Evolutionary conservation across 495 filamentous ascomycete species (phyloP).

Genomic region (Bacidia gigantensis): DNA sequence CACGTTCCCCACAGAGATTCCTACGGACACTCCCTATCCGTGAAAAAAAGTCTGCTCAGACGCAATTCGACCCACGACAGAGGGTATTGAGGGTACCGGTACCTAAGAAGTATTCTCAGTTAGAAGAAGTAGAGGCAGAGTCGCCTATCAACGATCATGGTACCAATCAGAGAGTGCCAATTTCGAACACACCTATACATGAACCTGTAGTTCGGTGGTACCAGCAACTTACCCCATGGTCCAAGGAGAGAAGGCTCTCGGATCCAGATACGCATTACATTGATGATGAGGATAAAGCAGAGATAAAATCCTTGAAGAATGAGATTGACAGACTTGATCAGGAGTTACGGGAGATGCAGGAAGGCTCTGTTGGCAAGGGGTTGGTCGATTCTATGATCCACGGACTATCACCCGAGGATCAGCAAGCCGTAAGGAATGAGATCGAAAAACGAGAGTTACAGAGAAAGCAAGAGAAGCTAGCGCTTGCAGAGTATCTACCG

Average conservation of each 20-base stretch:
- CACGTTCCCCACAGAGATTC: neutral
- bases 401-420: constrained; percentile 32
- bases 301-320: constrained; percentile 31
- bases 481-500: constrained; percentile 16
- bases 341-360: constrained; percentile 36
- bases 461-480: constrained; percentile 22
- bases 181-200: neutral
- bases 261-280: constrained; percentile 41
- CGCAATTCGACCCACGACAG: no score
- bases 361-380: constrained; percentile 19
- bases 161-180: no score
- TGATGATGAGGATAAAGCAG: constrained; percentile 33
- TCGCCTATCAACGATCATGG: no score
- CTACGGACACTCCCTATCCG: no score
- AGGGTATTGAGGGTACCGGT: no score
- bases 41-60: no score
- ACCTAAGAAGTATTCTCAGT: no score
- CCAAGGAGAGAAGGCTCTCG: constrained; percentile 24
- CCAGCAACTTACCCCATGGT: constrained; percentile 15
- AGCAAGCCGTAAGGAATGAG: constrained; percentile 2
- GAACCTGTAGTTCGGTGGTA: constrained; percentile 18
- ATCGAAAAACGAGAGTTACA: constrained; percentile 3
- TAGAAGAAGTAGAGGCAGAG: no score
- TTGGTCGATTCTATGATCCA: constrained; percentile 22
- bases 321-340: constrained; percentile 38